Percentiles rank a stretch among this genome's conserved stretches.
phyloP scores from a whole-genome alignment of 2,329 filamentous ascomycete species.

The Trichoderma harzianum region DNA sequence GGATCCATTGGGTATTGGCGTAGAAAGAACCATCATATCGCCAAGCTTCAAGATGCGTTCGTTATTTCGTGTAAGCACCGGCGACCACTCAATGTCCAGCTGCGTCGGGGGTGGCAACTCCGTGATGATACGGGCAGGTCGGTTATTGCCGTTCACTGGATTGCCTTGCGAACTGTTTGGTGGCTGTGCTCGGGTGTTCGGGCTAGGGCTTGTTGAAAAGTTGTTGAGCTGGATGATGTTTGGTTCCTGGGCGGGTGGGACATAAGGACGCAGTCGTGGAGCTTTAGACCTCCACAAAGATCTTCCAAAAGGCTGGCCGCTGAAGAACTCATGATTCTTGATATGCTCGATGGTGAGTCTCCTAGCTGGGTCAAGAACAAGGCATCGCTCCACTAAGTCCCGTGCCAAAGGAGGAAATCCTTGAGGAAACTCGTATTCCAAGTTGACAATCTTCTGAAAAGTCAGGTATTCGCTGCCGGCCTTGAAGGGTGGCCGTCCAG shows the following conservation, averaged over 20 bases:
- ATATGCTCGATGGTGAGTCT: slow-evolving; percentile 92
- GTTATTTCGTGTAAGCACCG: slow-evolving; percentile 84
- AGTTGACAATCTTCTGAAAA: slow-evolving; percentile 93
- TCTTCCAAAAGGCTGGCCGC: slow-evolving; percentile 79
- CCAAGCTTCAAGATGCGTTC: slow-evolving; percentile 93
- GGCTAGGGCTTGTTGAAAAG: slow-evolving; percentile 29
- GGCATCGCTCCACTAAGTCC: slow-evolving; percentile 83
- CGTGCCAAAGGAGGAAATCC: slow-evolving; percentile 83
- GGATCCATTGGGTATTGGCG: slow-evolving; percentile 71
- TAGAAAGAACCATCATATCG: slow-evolving; percentile 79
- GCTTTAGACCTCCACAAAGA: slow-evolving; percentile 86
- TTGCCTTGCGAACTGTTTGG: slow-evolving; percentile 38
- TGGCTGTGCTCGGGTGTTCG: slow-evolving; percentile 29
- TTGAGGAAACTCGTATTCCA: slow-evolving; percentile 89
- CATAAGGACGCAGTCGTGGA: slow-evolving; percentile 79
- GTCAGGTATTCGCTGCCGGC: slow-evolving; percentile 93
- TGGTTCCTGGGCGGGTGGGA: slow-evolving; percentile 71
- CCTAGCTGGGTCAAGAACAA: slow-evolving; percentile 82
- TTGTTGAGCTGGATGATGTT: slow-evolving; percentile 71
- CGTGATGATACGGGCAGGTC: slow-evolving; percentile 81
- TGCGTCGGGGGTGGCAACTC: slow-evolving; percentile 96
- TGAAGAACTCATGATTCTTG: slow-evolving; percentile 94
- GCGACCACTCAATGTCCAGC: slow-evolving; percentile 97
- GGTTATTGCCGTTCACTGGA: slow-evolving; percentile 44
- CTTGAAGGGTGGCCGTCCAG: slow-evolving; percentile 97